Percentiles rank a stretch among this genome's conserved stretches.
Conservation (phyloP, 306 rosid genomes). For the Parietaria judaica region DNA sequence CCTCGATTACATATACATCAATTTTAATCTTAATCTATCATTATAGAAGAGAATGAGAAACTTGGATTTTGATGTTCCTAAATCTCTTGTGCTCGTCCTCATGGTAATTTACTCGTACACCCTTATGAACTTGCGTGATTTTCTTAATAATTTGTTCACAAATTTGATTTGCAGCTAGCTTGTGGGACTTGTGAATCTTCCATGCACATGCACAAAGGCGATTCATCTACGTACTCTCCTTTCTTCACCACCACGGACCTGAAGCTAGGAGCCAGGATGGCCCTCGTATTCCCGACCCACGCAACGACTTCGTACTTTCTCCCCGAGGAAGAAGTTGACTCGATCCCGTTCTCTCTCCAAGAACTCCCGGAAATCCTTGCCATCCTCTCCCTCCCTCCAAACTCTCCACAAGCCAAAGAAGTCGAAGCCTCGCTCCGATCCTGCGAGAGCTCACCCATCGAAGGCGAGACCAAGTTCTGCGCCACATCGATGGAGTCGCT, state of each 20-base stretch:
- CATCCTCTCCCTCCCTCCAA: constrained; percentile 36
- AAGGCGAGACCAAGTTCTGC: constrained; percentile 47
- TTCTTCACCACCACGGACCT: constrained; percentile 41
- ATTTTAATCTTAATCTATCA: neutral
- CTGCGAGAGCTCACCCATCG: constrained; percentile 30
- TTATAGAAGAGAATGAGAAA: neutral
- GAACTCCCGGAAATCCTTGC: constrained; percentile 43
- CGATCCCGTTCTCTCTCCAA: constrained; percentile 45
- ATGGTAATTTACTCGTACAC: neutral
- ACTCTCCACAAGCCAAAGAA: constrained; percentile 29
- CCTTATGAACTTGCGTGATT: neutral
- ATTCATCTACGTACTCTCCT: neutral
- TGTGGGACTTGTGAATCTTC: constrained; percentile 1
- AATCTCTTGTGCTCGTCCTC: neutral
- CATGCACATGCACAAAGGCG: neutral
- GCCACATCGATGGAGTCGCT: constrained; percentile 52
- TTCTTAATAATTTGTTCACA: neutral
- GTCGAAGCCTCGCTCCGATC: constrained; percentile 31
- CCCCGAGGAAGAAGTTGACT: constrained; percentile 32
- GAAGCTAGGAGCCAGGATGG: constrained; percentile 36
- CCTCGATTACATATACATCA: too few species aligned
- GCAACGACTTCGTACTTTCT: constrained; percentile 22
- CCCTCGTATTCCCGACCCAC: constrained; percentile 36
- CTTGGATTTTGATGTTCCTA: neutral
- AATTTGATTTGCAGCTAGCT: neutral